Conservation (phyloP, 306 rosid species). For the Cucurbita argyrosperma region DNA sequence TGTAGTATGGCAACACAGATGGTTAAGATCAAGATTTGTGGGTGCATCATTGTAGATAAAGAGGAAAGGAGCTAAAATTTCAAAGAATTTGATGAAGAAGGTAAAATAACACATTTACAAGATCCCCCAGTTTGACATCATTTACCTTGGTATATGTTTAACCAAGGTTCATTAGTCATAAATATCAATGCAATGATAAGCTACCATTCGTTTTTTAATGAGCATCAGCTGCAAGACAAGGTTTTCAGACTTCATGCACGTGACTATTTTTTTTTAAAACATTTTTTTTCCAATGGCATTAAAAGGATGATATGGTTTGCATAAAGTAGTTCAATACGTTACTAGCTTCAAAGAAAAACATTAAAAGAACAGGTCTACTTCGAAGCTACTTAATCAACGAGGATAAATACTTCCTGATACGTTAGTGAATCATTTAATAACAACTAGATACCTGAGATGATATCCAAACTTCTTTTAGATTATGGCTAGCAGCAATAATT, state of each 20-base stretch:
- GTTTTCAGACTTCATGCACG: background rate
- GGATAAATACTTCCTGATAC: background rate
- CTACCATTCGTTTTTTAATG: background rate
- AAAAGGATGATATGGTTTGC: background rate
- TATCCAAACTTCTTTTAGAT: slow-evolving; percentile 93
- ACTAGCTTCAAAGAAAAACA: background rate
- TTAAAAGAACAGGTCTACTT: background rate
- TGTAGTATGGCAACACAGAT: background rate
- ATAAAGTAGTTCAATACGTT: background rate
- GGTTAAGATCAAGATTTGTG: background rate
- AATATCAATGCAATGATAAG: background rate
- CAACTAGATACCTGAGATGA: slow-evolving; percentile 58
- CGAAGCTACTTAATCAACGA: background rate
- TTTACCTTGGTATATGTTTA: background rate
- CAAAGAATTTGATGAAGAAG: background rate
- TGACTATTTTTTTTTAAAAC: background rate
- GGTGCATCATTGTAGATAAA: background rate
- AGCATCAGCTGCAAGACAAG: background rate
- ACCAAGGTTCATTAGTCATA: background rate
- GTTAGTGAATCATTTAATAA: background rate
- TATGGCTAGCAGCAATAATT: slow-evolving; percentile 81
- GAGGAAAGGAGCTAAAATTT: background rate
- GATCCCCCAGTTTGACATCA: background rate
- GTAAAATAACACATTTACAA: background rate
- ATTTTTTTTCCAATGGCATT: no score